Evolutionary conservation across 768 basidiomycete genomes (phyloP).

Genomic region (Russula compacta): DNA sequence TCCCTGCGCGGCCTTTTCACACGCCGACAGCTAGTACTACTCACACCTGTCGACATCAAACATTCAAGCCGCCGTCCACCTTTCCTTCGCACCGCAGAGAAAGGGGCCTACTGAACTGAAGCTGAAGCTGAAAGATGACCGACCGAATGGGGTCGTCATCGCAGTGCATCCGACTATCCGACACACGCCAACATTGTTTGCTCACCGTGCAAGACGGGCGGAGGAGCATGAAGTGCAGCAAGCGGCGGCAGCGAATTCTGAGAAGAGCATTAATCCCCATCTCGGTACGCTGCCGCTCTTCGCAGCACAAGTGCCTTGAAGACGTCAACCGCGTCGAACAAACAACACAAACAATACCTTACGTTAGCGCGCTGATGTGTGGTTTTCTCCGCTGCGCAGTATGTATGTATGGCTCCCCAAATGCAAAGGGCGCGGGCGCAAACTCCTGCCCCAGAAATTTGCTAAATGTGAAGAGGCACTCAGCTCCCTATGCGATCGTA

Average conservation of each 20-base stretch:
- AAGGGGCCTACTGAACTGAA: no score
- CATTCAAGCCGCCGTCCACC: slow-evolving; percentile 69
- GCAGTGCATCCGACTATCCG: slow-evolving; percentile 46
- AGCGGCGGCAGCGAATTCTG: slow-evolving; percentile 42
- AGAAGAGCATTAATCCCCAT: slow-evolving; percentile 51
- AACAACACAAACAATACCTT: slow-evolving; percentile 62
- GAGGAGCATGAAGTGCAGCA: slow-evolving; percentile 43
- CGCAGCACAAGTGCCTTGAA: slow-evolving; percentile 46
- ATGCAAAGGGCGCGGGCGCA: slow-evolving; percentile 20
- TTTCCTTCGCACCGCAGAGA: slow-evolving; percentile 76
- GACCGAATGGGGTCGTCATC: slow-evolving; percentile 28
- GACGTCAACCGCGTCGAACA: slow-evolving; percentile 56
- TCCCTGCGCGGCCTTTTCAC: slow-evolving; percentile 77
- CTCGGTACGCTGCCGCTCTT: slow-evolving; percentile 49
- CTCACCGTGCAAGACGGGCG: slow-evolving; percentile 52
- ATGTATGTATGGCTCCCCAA: slow-evolving; percentile 26
- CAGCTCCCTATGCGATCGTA: slow-evolving; percentile 45
- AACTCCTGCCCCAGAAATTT: slow-evolving; percentile 37
- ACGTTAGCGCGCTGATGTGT: slow-evolving; percentile 46
- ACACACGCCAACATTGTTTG: slow-evolving; percentile 47
- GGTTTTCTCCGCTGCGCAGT: slow-evolving; percentile 25
- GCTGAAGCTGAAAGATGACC: slow-evolving; percentile 57
- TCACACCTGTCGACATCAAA: slow-evolving; percentile 56
- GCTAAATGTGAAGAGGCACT: slow-evolving; percentile 59
- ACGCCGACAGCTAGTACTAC: slow-evolving; percentile 36